Base-by-base conservation (phyloP, 805 yeast genomes). In the Starmerella stigmatis region DNA sequence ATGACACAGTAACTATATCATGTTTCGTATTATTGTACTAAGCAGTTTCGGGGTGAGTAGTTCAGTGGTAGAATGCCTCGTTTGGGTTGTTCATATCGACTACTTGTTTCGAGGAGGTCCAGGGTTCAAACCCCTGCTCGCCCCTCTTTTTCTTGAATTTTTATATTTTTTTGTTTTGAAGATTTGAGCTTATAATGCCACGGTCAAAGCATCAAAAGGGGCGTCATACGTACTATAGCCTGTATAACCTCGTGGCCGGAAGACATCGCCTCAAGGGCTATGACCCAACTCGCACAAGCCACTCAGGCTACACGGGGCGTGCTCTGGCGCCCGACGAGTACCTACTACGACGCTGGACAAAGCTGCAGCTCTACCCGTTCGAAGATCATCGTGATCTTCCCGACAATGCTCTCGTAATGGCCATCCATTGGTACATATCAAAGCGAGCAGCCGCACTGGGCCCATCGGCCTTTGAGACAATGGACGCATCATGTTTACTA, bases 111-210 rank as follows among this genome's bases (percentile, higher is more conserved):
- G 47, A 35, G 37, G 46, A 46, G 49, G 49, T 46, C 49, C 49
- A 45, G 49, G 49, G 49, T 46, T 46, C 49, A 44, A 46, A 44
- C 49, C 49, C 49, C 49, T 45, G 49, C 43, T 46, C 49, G 49
- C 49, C 45, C 49, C 49, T 35, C 23, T 13, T 35, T 26, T 43
- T 46, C 32, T 4, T 4, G 4, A 13, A 27, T 22, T 31, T 23
- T n/a, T n/a, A n/a, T n/a, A n/a, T n/a, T n/a, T 23, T 28, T 27
- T 29, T 16, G 13, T 10, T 22, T 13, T 28, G 28, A 20, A 10
- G 16, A 5, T 15, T 17, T 13, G 23, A 7, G 15, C 19, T n/a
- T 25, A 13, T 13, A 6, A 23, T 29, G 43, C 20, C 35, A 22
- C 28, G 22, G 13, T 28, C 22, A 4, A 21, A 28, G 1, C 35